Conservation (phyloP, 768 basidiomycete genomes). For the Suillus subaureus region DNA sequence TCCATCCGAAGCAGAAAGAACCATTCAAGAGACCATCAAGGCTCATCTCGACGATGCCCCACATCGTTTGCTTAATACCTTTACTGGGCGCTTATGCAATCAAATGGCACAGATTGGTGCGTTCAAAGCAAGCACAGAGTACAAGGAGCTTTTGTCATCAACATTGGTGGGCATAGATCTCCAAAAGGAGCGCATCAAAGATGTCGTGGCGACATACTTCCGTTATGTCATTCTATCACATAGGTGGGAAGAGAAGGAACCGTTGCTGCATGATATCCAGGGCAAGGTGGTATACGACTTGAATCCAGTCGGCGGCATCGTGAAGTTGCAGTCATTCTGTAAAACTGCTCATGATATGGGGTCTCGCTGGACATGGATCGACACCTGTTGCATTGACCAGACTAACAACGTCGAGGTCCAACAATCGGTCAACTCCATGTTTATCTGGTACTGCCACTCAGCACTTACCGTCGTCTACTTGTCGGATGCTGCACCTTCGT, state of each 20-base stretch:
- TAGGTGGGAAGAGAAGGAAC: not conserved
- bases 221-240: not conserved
- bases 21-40: not conserved
- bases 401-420: not conserved
- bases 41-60: not conserved
- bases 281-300: not conserved
- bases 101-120: not conserved
- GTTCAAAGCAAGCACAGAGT: not conserved
- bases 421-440: not conserved
- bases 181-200: not conserved
- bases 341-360: not conserved
- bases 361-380: not conserved
- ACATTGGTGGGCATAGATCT: not conserved
- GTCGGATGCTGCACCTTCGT: not conserved
- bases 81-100: not conserved
- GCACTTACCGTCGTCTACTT: not conserved
- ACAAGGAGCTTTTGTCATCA: not conserved
- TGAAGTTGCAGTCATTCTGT: not conserved
- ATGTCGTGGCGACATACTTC: not conserved
- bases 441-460: not conserved
- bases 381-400: not conserved
- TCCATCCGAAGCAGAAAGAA: not conserved
- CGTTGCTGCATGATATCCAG: not conserved
- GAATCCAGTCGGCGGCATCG: not conserved
- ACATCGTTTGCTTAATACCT: not conserved